Evolutionary conservation across 2,329 filamentous ascomycete species (phyloP).

Genomic region (Colletotrichum cordylinicola): DNA sequence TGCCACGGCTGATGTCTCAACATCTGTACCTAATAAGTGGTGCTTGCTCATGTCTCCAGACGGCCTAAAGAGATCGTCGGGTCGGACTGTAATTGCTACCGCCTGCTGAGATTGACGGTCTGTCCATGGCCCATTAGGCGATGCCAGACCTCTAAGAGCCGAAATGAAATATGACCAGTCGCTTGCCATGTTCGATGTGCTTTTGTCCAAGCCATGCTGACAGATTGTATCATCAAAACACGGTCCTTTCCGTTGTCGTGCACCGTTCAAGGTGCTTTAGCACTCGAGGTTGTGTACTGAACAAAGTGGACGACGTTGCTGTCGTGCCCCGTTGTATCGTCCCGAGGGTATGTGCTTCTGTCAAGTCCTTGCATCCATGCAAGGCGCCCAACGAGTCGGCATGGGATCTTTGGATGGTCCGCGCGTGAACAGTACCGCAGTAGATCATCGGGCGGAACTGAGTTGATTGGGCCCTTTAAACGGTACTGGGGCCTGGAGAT

Average conservation of each 20-base stretch:
- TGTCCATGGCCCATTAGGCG: not conserved
- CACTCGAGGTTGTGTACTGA: not conserved
- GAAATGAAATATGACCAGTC: not conserved
- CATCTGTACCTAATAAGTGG: not conserved
- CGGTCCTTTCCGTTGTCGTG: not conserved
- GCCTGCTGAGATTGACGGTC: not conserved
- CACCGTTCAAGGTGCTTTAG: not conserved
- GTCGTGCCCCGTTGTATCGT: conserved; percentile 1
- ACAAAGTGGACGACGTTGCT: not conserved
- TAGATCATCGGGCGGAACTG: conserved; percentile 3
- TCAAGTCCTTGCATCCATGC: conserved; percentile 16
- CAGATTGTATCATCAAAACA: not conserved
- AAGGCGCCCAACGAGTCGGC: not conserved
- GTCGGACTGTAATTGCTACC: not conserved
- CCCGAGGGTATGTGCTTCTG: conserved; percentile 10
- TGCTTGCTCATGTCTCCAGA: conserved; percentile 5
- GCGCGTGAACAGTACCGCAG: conserved; percentile 12
- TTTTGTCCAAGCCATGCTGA: not conserved
- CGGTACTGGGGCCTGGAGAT: not conserved
- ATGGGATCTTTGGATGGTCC: conserved; percentile 8
- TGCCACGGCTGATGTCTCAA: not conserved
- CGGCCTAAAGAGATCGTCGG: not conserved
- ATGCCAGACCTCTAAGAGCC: not conserved
- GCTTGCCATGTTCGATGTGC: not conserved
- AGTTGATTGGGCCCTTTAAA: not conserved